Percentiles rank a stretch among this genome's conserved stretches.
Evolutionary conservation across 176 grass and related monocot genomes (phyloP).

Genomic region (Secale cereale): DNA sequence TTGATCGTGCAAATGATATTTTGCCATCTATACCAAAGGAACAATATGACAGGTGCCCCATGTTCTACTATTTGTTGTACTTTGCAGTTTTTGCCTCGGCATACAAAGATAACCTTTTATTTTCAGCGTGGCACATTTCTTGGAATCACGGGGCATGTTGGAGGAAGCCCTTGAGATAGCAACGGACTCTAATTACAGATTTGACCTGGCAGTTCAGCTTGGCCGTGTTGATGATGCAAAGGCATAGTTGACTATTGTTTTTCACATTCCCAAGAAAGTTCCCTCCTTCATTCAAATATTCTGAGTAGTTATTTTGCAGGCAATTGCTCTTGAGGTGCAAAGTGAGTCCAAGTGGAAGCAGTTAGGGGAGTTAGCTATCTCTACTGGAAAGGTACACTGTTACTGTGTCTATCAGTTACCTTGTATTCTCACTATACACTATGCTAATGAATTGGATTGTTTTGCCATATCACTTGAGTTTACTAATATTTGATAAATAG

Average conservation of each 20-base stretch:
- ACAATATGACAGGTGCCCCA: constrained; percentile 81
- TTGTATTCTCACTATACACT: neutral
- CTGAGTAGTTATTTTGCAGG: constrained; percentile 46
- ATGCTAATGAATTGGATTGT: neutral
- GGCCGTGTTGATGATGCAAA: constrained; percentile 90
- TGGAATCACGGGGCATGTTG: constrained; percentile 96
- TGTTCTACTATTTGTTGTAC: constrained; percentile 18
- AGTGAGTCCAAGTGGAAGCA: constrained; percentile 98
- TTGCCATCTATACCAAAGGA: constrained; percentile 94
- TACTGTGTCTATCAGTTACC: constrained; percentile 2
- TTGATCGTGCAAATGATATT: constrained; percentile 71
- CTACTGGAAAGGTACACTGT: constrained; percentile 73
- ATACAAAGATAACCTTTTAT: constrained; percentile 24
- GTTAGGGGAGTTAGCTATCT: constrained; percentile 90
- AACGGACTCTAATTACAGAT: constrained; percentile 96
- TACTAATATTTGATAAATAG: constrained; percentile 5
- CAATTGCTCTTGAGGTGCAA: constrained; percentile 88
- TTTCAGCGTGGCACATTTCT: constrained; percentile 89
- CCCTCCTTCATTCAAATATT: constrained; percentile 13
- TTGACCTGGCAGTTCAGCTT: constrained; percentile 94
- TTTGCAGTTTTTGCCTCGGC: neutral
- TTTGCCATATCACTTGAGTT: neutral
- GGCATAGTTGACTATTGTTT: constrained; percentile 39
- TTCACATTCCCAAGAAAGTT: constrained; percentile 2
- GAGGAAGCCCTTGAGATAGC: constrained; percentile 97